Evolutionary conservation across 306 rosid genomes (phyloP), one percentile per base, ranked within the genome.

Genomic region (Gillenia trifoliata): DNA sequence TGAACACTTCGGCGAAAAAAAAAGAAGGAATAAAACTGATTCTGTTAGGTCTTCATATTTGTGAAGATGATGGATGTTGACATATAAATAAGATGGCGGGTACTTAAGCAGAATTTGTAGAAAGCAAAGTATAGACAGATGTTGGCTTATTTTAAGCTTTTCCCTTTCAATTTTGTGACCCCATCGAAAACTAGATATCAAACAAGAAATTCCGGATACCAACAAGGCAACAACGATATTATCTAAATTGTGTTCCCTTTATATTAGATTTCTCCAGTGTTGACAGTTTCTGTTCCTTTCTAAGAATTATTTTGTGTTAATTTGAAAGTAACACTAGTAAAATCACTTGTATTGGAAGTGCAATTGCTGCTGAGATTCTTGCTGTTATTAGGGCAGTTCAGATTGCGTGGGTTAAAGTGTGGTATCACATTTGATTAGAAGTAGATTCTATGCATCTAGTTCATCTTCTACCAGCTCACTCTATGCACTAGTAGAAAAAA

Each of bases 51-150:
- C 9, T 40, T 34, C 64, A 45, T 33, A 28, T 6, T 16, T 54
- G 33, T 41, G 64, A 60, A 45, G 62, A 30, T 28, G 70, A 73
- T 73, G 40, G 70, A 84, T 57, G 10, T 43, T 69, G 77, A 80
- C 82, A 66, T 17, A 10, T 26, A 38, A 17, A 68, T 10, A 23
- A 15, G 26, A 43, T 12, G 30, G 57, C 22, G 1, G 36, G 11
- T 20, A 8, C 15, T 31, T 11, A 34, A 36, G 50, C 34, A 22
- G 23, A 41, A 56, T 56, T 17, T 67, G 40, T 15, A 40, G 59
- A 55, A 67, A 55, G 59, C 45, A 57, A 26, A 36, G 43, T 36
- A 13, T 17, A 17, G 15, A 40, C 15, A 9, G 56, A 36, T 23
- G 22, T 40, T 55, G 56, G 56, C 72, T 36, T 40, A 25, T 64